phyloP scores from a whole-genome alignment of 2,329 filamentous ascomycete species.

The Hymenoscyphus fraxineus region DNA sequence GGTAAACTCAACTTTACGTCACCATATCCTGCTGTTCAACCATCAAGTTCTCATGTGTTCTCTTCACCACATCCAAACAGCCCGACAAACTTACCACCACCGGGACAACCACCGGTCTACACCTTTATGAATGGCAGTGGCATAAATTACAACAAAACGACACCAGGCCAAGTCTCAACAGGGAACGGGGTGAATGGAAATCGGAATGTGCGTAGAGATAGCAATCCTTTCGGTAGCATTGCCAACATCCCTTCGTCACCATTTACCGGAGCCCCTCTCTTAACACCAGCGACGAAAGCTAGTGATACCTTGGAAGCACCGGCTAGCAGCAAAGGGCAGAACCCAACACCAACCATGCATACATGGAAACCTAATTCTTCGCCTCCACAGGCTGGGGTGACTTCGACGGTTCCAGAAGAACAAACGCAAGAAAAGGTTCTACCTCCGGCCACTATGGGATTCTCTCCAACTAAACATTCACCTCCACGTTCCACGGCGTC shows the following conservation, averaged over 20 bases:
- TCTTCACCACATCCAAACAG: constrained; percentile 34
- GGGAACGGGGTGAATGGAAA: constrained; percentile 7
- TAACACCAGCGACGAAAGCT: constrained; percentile 28
- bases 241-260: constrained; percentile 30
- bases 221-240: constrained; percentile 25
- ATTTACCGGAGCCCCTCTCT: constrained; percentile 27
- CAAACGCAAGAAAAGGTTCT: constrained; percentile 18
- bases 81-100: constrained; percentile 34
- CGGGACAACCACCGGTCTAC: constrained; percentile 27
- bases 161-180: constrained; percentile 7
- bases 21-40: constrained; percentile 16
- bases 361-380: constrained; percentile 16
- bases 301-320: constrained; percentile 13
- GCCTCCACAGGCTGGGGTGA: constrained; percentile 12
- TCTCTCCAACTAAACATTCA: constrained; percentile 45
- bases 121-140: constrained; percentile 28
- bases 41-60: constrained; percentile 31
- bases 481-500: constrained; percentile 28
- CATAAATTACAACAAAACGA: constrained; percentile 11
- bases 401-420: constrained; percentile 13
- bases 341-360: constrained; percentile 15
- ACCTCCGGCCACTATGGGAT: constrained; percentile 37
- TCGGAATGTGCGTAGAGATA: constrained; percentile 21
- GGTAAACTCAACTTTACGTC: constrained; percentile 12
- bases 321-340: constrained; percentile 17